Evolutionary conservation across 2,329 filamentous ascomycete species (phyloP).

Genomic region (Cytospora leucostoma): DNA sequence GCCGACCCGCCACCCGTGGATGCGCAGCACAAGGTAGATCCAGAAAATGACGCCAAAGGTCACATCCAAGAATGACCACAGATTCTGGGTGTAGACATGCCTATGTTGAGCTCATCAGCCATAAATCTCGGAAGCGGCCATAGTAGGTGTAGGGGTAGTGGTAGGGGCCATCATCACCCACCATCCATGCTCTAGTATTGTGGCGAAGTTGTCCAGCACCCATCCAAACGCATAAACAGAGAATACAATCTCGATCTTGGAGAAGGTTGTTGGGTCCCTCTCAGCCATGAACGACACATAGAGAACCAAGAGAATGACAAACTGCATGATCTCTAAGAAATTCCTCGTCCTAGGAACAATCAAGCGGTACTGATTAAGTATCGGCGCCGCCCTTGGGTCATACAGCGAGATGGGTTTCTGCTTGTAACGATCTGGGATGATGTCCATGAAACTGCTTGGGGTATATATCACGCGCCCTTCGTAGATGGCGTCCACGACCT

Average conservation of each 20-base stretch:
- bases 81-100: slow-evolving; percentile 83
- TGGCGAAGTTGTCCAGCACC: slow-evolving; percentile 76
- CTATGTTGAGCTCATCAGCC: slow-evolving; percentile 47
- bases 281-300: slow-evolving; percentile 74
- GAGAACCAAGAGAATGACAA: slow-evolving; percentile 66
- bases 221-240: slow-evolving; percentile 75
- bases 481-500: slow-evolving; percentile 81
- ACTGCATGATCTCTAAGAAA: slow-evolving; percentile 73
- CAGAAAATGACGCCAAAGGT: slow-evolving; percentile 73
- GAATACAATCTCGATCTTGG: slow-evolving; percentile 65
- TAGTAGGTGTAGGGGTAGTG: neutral
- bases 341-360: slow-evolving; percentile 80
- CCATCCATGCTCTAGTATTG: slow-evolving; percentile 73
- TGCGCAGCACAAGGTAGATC: slow-evolving; percentile 66
- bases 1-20: slow-evolving; percentile 60
- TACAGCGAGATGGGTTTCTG: slow-evolving; percentile 80
- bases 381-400: slow-evolving; percentile 71
- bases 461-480: slow-evolving; percentile 80
- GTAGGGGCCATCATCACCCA: slow-evolving; percentile 34
- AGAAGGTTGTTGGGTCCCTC: slow-evolving; percentile 59
- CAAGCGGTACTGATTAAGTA: slow-evolving; percentile 83
- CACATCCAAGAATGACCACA: slow-evolving; percentile 86
- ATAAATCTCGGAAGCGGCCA: neutral
- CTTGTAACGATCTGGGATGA: slow-evolving; percentile 85
- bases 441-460: slow-evolving; percentile 77